Evolutionary conservation across 164 flowering plant genomes (phyloP), one percentile per base, ranked within the genome.

Genomic region (Kalanchoe fedtschenkoi): DNA sequence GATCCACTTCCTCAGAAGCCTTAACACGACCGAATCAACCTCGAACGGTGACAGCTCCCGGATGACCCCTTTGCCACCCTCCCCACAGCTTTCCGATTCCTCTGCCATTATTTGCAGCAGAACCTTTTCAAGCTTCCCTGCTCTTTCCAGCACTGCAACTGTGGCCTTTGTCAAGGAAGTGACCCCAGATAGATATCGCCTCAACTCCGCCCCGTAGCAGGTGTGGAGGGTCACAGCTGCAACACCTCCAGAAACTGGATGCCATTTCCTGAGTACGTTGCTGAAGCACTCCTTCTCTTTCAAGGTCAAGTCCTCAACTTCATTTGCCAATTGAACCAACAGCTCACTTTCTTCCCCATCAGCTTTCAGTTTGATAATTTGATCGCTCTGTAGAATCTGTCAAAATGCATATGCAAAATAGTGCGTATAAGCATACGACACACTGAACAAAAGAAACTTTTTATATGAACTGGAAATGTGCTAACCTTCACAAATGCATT

Each of bases 51-150:
- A 76, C 89, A 95, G 87, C 62, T 88, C 93, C 63, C 87, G 71
- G 19, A 86, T 81, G 19, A 87, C 71, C 0, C 75, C 73, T 62
- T 82, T 89, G 32, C 95, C 95, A 19, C 89, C 91, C 66, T 91
- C 97, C 42, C 85, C 92, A 41, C 86, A 77, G 4, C 84, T 91
- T 0, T 53, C 84, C 19, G 88, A 76, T 44, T 85, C 96, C 62
- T 84, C 97, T n/a, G 83, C 89, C 63, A 86, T 92, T 88, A 93
- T 80, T 55, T 91, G 89, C 10, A 91, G 81, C 76, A 95, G 66
- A 37, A 69, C 47, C 66, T 85, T 91, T 70, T 95, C 99, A 1
- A 95, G 83, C 68, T 82, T 84, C 22, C 84, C 95, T 2, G 97
- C 97, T 60, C 82, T 78, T 43, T 80, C 87, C 73, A 95, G 64